phyloP scores from a whole-genome alignment of 768 basidiomycete species.

The Agrocybe chaxingu region DNA sequence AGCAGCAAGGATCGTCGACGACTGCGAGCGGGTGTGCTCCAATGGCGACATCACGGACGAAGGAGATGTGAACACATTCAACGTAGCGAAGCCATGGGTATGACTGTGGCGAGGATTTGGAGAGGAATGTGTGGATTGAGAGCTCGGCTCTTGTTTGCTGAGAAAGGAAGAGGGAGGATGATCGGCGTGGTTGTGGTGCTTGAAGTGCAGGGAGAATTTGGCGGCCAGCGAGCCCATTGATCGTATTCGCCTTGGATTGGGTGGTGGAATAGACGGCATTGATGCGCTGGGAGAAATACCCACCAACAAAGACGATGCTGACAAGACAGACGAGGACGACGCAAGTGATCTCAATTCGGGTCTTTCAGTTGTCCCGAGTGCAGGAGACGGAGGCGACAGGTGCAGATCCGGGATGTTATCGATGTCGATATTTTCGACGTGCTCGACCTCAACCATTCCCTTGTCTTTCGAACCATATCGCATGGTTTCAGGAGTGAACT shows the following conservation, averaged over 20 bases:
- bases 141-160: too few species aligned
- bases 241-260: slow-evolving; percentile 18
- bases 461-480: slow-evolving; percentile 12
- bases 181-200: not conserved
- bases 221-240: slow-evolving; percentile 5
- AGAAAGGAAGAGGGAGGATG: not conserved
- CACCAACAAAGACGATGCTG: not conserved
- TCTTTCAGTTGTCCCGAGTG: slow-evolving; percentile 9
- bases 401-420: slow-evolving; percentile 15
- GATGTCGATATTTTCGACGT: slow-evolving; percentile 16
- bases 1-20: slow-evolving; percentile 4
- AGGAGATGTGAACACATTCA: not conserved
- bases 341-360: slow-evolving; percentile 8
- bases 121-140: too few species aligned
- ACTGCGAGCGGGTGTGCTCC: slow-evolving; percentile 4
- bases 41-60: not conserved
- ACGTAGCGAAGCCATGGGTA: too few species aligned
- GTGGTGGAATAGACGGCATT: not conserved
- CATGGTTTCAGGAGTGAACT: slow-evolving; percentile 10
- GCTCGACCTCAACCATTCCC: slow-evolving; percentile 14
- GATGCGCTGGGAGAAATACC: not conserved
- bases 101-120: too few species aligned
- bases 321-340: slow-evolving; percentile 8
- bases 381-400: slow-evolving; percentile 10
- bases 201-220: slow-evolving; percentile 5